Evolutionary conservation across 768 basidiomycete species (phyloP).

Genomic region (Leccinum broughii): DNA sequence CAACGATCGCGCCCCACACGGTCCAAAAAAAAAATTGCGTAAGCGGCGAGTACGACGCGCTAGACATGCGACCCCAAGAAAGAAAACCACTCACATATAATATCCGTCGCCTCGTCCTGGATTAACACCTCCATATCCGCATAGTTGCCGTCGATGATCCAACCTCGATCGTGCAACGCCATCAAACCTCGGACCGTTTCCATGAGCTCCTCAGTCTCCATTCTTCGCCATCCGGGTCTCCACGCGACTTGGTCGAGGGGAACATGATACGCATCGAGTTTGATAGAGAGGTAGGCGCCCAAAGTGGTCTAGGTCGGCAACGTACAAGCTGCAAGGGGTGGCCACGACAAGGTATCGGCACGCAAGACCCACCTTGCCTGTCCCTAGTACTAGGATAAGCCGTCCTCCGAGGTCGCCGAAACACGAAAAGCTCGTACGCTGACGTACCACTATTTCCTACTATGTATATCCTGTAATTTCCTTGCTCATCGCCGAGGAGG

Average conservation of each 20-base stretch:
- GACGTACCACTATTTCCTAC: conserved; percentile 54
- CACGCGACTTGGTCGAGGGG: conserved; percentile 49
- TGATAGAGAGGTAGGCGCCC: conserved; percentile 41
- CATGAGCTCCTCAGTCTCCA: conserved; percentile 29
- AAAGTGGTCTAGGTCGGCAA: conserved; percentile 48
- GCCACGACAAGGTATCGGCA: background rate
- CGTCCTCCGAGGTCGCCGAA: conserved; percentile 1
- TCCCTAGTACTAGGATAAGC: conserved; percentile 24
- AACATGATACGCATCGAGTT: conserved; percentile 47
- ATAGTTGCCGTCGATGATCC: conserved; percentile 58
- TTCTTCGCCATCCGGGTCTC: conserved; percentile 48
- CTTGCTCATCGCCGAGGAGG: conserved; percentile 46
- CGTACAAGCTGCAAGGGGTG: background rate
- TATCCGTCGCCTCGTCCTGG: conserved; percentile 44
- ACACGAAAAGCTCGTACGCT: background rate
- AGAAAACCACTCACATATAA: conserved; percentile 45
- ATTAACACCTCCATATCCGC: conserved; percentile 33
- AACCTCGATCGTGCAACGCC: conserved; percentile 38
- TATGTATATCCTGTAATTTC: conserved; percentile 47
- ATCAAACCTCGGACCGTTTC: conserved; percentile 23
- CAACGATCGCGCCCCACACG: background rate
- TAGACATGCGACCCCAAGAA: background rate
- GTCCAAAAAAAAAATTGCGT: background rate
- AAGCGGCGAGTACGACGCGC: background rate
- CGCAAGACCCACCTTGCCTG: conserved; percentile 39